A percentile compares a stretch with the other conserved stretches of the same genome.
phyloP scores from a whole-genome alignment of 2,329 filamentous ascomycete genomes.

The Neonectria magnoliae region DNA sequence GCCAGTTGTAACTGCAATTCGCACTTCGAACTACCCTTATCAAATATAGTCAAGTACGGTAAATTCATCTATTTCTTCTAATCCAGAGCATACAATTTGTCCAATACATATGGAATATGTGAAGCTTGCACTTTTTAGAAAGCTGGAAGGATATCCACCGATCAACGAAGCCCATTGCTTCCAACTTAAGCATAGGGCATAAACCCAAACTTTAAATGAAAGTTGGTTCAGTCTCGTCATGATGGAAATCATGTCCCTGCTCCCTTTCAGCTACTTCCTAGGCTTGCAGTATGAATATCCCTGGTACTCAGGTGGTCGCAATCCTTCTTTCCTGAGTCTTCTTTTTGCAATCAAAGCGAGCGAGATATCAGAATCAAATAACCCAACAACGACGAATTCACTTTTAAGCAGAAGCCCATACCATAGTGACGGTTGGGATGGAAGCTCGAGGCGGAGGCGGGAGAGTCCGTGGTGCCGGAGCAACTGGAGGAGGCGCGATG shows the following conservation, averaged over 20 bases:
- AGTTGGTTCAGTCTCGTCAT: neutral
- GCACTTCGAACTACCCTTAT: neutral
- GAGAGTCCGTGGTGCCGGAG: slow-evolving; percentile 1
- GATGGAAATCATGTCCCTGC: neutral
- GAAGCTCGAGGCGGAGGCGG: slow-evolving; percentile 2
- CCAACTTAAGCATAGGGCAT: neutral
- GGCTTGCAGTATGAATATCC: neutral
- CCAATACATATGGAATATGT: slow-evolving; percentile 8
- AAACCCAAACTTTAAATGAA: neutral
- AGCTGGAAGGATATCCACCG: neutral
- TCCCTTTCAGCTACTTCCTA: neutral
- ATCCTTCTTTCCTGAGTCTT: neutral
- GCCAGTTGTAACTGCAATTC: neutral
- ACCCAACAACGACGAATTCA: neutral
- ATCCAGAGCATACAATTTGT: slow-evolving; percentile 8
- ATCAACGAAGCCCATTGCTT: neutral
- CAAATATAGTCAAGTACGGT: too few species aligned
- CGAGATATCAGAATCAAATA: neutral
- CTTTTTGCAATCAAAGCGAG: neutral
- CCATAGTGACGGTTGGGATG: neutral
- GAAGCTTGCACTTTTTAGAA: neutral
- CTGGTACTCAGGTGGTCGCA: neutral
- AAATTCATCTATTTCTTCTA: neutral
- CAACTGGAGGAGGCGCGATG: slow-evolving; percentile 2
- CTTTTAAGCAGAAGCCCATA: slow-evolving; percentile 9